Evolutionary conservation across 1,284 basidiomycete species (phyloP), one percentile per base, ranked within the genome.

Genomic region (Erythrobasidium hasegawianum): DNA sequence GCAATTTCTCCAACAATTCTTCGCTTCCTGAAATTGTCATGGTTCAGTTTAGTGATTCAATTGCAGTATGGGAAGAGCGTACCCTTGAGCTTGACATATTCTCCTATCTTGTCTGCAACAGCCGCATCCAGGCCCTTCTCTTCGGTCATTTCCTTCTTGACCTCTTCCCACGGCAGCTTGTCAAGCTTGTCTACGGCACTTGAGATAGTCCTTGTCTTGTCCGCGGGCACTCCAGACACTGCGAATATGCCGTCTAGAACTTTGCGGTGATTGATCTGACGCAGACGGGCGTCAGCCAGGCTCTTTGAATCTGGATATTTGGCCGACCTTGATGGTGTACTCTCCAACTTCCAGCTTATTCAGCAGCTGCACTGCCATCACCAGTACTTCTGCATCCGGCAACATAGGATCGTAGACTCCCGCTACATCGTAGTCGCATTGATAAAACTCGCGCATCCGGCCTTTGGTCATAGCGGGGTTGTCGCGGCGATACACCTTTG

Each of bases 131-230:
- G 81, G 0, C 92, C 92, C 78, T 99, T 99, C 76, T 97, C 94
- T 1, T 86, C 87, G 0, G 87, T 89, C 96, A 98, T 98, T 77
- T 98, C 95, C 75, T 88, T 88, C 79, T 87, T 89, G 13, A 98
- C 95, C 52, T 96, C 93, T 9, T 77, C 76, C 95, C 96, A 98
- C 0, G 94, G 84, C 41, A 87, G 78, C 85, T 98, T 99, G 83
- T 99, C 96, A 24, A 99, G 85, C 79, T 98, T 99, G 80, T 99
- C 95, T 11, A 98, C 95, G 0, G 95, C 95, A 11, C 90, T 95
- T 0, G 92, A 96, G 73, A 97, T 97, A n/a, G 87, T 81, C 11
- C 95, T 85, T 68, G 90, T 94, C 81, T 96, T 97, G 54, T 92
- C 91, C 33, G 81, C 75, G 0, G 94, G 90, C 1, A 99, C 95